phyloP scores from a whole-genome alignment of 352 stramenopile species.

The Lagenidium giganteum region DNA sequence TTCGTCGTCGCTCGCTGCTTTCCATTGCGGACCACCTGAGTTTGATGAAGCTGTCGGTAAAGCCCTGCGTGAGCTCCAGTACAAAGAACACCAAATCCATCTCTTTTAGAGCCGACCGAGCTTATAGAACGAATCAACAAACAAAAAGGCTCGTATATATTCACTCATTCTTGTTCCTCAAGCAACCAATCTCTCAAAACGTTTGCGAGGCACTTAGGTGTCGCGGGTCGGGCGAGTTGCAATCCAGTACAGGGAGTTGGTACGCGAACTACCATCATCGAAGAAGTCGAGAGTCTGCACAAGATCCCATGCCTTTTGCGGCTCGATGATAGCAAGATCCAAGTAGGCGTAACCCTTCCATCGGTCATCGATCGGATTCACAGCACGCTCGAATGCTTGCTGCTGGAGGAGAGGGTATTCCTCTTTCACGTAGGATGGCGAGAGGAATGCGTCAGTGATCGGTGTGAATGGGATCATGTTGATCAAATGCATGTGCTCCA shows the following conservation, averaged over 20 bases:
- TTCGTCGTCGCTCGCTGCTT: slow-evolving; percentile 38
- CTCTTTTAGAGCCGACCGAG: slow-evolving; percentile 42
- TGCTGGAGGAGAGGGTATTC: slow-evolving; percentile 77
- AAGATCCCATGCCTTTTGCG: slow-evolving; percentile 54
- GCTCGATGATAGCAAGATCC: slow-evolving; percentile 80
- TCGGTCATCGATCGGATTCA: slow-evolving; percentile 61
- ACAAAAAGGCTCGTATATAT: no score
- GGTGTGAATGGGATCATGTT: slow-evolving; percentile 92
- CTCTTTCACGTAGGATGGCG: slow-evolving; percentile 58
- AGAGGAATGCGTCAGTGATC: slow-evolving; percentile 72
- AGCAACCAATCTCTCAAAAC: no score
- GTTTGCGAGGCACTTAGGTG: no score
- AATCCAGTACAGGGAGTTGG: slow-evolving; percentile 89
- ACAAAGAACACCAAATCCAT: slow-evolving; percentile 49
- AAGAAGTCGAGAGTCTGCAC: slow-evolving; percentile 71
- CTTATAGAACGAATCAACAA: neutral
- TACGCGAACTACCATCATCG: slow-evolving; percentile 83
- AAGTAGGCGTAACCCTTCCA: slow-evolving; percentile 86
- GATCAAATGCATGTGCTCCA: slow-evolving; percentile 87
- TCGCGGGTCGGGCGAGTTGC: slow-evolving; percentile 42
- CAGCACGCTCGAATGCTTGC: slow-evolving; percentile 53
- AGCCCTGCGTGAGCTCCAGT: slow-evolving; percentile 43
- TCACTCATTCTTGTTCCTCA: no score
- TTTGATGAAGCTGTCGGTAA: slow-evolving; percentile 60
- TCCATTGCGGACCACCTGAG: slow-evolving; percentile 65